phyloP scores from a whole-genome alignment of 441 rosid genomes.

The Jatropha podagrica region DNA sequence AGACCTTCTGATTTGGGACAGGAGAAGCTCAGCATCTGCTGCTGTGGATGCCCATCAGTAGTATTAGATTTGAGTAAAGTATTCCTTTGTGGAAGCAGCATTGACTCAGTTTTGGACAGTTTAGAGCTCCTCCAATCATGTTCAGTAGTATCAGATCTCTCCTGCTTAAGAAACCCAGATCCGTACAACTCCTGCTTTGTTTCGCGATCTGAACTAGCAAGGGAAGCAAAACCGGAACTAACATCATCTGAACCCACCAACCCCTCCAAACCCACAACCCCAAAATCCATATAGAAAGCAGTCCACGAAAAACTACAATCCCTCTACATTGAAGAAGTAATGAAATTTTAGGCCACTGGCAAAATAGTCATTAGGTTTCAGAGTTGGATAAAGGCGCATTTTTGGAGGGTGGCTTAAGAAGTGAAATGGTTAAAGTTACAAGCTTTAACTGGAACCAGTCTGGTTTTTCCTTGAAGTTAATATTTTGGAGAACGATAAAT shows the following conservation, averaged over 20 bases:
- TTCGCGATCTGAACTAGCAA: constrained; percentile 41
- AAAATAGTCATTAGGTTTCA: background rate
- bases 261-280: constrained; percentile 45
- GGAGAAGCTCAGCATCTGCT: constrained; percentile 71
- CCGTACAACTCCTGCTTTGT: constrained; percentile 45
- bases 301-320: constrained; percentile 7
- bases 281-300: constrained; percentile 44
- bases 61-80: constrained; percentile 42
- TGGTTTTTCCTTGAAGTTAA: background rate
- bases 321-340: background rate
- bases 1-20: constrained; percentile 51
- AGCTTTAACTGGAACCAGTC: background rate
- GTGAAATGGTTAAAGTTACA: background rate
- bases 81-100: constrained; percentile 36
- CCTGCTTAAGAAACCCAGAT: constrained; percentile 56
- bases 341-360: background rate
- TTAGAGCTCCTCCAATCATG: constrained; percentile 56
- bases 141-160: constrained; percentile 33
- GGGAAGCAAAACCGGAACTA: constrained; percentile 26
- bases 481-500: background rate
- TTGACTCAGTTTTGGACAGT: constrained; percentile 47
- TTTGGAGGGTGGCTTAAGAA: background rate
- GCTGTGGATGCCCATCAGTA: constrained; percentile 46
- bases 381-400: background rate
- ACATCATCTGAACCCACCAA: constrained; percentile 42